These are phyloP conservation scores for Apiosordaria backusii DNA, from an alignment of 495 filamentous ascomycete species.

Conservation along the genomic window DNA sequence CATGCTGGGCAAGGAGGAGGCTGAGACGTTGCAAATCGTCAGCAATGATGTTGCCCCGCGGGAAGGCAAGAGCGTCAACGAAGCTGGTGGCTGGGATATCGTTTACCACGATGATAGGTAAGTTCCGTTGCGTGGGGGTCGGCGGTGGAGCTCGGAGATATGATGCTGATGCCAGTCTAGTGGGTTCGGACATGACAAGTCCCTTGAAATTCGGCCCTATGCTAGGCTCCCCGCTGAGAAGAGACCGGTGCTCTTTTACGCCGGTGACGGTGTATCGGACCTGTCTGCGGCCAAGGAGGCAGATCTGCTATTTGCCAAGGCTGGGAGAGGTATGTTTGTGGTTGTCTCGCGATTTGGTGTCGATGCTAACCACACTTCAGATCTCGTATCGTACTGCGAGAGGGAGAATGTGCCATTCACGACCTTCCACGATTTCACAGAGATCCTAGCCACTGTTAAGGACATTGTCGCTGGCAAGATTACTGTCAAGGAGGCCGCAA, in stretches of 20 bases:
- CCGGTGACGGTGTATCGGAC: slow-evolving; percentile 87
- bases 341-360: neutral
- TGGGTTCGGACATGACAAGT: slow-evolving; percentile 91
- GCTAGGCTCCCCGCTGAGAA: slow-evolving; percentile 60
- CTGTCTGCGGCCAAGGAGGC: slow-evolving; percentile 84
- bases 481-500: slow-evolving; percentile 44
- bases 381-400: slow-evolving; percentile 79
- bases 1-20: slow-evolving; percentile 68
- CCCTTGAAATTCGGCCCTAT: slow-evolving; percentile 79
- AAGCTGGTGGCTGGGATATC: slow-evolving; percentile 80
- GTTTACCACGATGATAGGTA: slow-evolving; percentile 83
- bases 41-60: slow-evolving; percentile 70
- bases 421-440: slow-evolving; percentile 71
- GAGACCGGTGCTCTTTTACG: slow-evolving; percentile 78
- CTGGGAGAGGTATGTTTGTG: slow-evolving; percentile 65
- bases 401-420: slow-evolving; percentile 75
- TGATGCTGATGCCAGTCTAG: slow-evolving; percentile 39
- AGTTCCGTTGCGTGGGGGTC: neutral
- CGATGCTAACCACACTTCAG: slow-evolving; percentile 60
- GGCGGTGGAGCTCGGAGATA: neutral
- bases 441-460: slow-evolving; percentile 69
- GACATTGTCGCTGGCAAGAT: slow-evolving; percentile 64
- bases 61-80: slow-evolving; percentile 65
- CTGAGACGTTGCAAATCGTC: slow-evolving; percentile 75
- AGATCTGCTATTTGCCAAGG: slow-evolving; percentile 86